Percentiles rank a stretch among this genome's conserved stretches.
Evolutionary conservation across 345 rosid genomes (phyloP).

Genomic region (Gynandropsis gynandra): DNA sequence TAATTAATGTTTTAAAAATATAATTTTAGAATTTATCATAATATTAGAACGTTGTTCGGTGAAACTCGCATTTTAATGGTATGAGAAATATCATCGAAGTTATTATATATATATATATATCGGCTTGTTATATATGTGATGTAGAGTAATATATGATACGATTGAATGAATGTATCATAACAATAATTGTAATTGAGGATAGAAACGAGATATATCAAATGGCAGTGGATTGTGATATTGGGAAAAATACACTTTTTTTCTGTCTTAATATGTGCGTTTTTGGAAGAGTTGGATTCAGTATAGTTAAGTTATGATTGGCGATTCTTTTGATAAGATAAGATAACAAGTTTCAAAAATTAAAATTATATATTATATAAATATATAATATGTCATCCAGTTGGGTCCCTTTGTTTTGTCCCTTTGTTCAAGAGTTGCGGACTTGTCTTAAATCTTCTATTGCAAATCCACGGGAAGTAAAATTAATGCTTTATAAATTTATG

Average conservation of each 20-base stretch:
- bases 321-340: constrained; percentile 23
- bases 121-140: too few relatives aligned
- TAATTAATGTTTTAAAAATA: neutral
- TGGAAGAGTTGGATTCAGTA: constrained; percentile 7
- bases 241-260: neutral
- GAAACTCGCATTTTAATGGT: neutral
- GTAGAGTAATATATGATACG: too few relatives aligned
- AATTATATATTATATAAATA: neutral
- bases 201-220: too few relatives aligned
- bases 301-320: constrained; percentile 6
- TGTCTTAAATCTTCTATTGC: too few relatives aligned
- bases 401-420: constrained; percentile 12
- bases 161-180: too few relatives aligned
- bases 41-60: neutral
- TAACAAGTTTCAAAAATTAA: constrained; percentile 4
- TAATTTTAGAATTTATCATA: neutral
- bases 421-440: too few relatives aligned
- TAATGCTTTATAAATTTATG: too few relatives aligned
- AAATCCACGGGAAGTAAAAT: too few relatives aligned
- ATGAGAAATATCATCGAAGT: neutral
- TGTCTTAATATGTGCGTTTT: constrained; percentile 4
- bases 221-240: too few relatives aligned
- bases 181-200: too few relatives aligned
- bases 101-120: too few relatives aligned
- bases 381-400: too few relatives aligned